A percentile compares a stretch with the other conserved stretches of the same genome.
Evolutionary conservation across 345 rosid species (phyloP).

Genomic region (Gynandropsis gynandra): DNA sequence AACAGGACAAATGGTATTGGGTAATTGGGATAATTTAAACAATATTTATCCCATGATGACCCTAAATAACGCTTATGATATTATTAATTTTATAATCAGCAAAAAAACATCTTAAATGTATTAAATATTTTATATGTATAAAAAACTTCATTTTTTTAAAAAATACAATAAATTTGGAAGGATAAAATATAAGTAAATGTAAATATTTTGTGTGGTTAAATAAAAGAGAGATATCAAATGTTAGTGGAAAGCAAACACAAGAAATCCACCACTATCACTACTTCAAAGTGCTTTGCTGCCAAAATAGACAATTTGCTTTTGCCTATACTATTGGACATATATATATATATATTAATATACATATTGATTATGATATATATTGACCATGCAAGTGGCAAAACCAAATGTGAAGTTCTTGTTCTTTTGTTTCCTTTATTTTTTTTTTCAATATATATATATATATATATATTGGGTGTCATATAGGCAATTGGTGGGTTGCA

Average conservation of each 20-base stretch:
- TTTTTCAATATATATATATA: conserved; percentile 3
- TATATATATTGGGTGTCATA: neutral
- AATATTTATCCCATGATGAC: no score
- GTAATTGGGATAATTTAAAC: no score
- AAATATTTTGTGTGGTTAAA: neutral
- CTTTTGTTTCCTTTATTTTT: conserved; percentile 20
- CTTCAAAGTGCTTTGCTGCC: conserved; percentile 26
- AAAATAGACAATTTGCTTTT: conserved; percentile 3
- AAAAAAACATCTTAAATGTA: no score
- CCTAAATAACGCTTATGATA: no score
- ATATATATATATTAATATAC: conserved; percentile 10
- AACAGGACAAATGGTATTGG: no score
- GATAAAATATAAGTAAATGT: no score
- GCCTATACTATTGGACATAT: conserved; percentile 22
- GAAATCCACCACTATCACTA: conserved; percentile 28
- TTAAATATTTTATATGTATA: no score
- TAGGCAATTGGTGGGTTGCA: neutral
- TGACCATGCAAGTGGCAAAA: conserved; percentile 27
- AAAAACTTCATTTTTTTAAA: no score
- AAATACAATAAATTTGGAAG: no score
- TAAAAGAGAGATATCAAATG: conserved; percentile 9
- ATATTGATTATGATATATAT: conserved; percentile 5
- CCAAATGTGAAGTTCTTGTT: conserved; percentile 17
- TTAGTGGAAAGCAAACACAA: conserved; percentile 23
- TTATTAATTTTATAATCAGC: no score